Evolutionary conservation across 176 grass and related monocot species (phyloP), one percentile per base, ranked within the genome.

Genomic region (Melocanna baccifera): DNA sequence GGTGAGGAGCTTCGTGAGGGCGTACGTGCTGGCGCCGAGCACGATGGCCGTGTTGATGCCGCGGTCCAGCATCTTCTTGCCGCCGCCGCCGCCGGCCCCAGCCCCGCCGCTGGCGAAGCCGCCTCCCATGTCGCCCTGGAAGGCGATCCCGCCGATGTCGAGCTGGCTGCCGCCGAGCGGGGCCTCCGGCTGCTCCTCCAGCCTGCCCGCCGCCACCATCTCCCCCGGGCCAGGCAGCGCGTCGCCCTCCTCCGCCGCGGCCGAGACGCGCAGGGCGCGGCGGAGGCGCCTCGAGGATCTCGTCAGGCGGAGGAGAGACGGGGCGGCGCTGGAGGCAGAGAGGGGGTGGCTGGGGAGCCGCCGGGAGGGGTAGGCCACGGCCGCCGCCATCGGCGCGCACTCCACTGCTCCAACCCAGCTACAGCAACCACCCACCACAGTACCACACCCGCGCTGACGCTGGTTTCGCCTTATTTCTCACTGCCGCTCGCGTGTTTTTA

Each of bases 1-100:
- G 53, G 93, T 98, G 57, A 94, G 93, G 71, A 98, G 91, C 80
- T 94, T 98, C 59, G 96, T 95, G 86, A 98, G 88, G 41, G 91
- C 91, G 75, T 90, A 98, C 59, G 96, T 98, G 74, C 93, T 94
- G 28, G 96, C 87, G 5, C 89, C 93, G 41, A 98, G 93, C 70
- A 98, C 93, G 79, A 98, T 98, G 48, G 93, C 87, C 1, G 93
- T 90, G 78, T 98, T 98, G 71, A 98, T 98, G 1, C 72, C 69
- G 3, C 86, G 87, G 57, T 98, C 89, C 41, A 92, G 58, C 88
- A 79, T 73, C 91, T 85, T 94, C 10, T 77, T 73, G 30, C 78
- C 69, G 13, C 14, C 50, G 36, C 25, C 78, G 25, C 39, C 81
- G 20, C 56, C 62, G 12, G 59, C 73, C 34, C 75, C 47, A 12